phyloP scores from a whole-genome alignment of 441 rosid genomes.

The Lepidium campestre region DNA sequence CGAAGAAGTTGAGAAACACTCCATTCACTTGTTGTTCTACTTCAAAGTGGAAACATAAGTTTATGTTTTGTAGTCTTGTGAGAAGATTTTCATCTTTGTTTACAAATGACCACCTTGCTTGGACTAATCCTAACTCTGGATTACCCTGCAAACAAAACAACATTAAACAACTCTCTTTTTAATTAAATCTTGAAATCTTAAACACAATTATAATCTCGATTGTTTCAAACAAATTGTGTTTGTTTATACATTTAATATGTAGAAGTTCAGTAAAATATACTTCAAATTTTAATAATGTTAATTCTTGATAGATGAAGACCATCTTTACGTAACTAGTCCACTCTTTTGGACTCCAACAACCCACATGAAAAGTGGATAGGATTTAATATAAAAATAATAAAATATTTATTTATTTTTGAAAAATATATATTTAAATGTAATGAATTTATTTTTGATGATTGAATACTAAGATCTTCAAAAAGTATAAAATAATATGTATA shows the following conservation, averaged over 20 bases:
- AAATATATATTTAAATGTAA: too few relatives aligned
- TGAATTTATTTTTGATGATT: too few relatives aligned
- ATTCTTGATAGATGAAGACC: background rate
- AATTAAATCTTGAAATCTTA: background rate
- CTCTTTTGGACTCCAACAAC: background rate
- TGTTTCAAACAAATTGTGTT: background rate
- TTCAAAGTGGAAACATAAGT: conserved; percentile 87
- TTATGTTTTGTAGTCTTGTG: conserved; percentile 82
- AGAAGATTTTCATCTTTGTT: conserved; percentile 92
- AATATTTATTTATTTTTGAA: too few relatives aligned
- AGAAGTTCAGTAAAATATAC: background rate
- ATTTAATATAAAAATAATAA: too few relatives aligned
- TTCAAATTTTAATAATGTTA: background rate
- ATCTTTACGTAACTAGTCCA: too few relatives aligned
- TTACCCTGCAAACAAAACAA: conserved; percentile 50
- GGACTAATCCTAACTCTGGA: conserved; percentile 77
- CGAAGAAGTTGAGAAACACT: conserved; percentile 68
- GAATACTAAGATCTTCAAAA: background rate
- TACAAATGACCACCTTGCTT: conserved; percentile 89
- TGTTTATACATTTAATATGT: background rate
- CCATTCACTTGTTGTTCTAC: conserved; percentile 96
- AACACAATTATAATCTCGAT: background rate
- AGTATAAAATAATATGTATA: background rate
- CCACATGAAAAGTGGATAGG: background rate
- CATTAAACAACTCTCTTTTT: background rate